Base-by-base conservation (phyloP, 1,139 yeast species). In the Yamadazyma kanchanaburiensis region DNA sequence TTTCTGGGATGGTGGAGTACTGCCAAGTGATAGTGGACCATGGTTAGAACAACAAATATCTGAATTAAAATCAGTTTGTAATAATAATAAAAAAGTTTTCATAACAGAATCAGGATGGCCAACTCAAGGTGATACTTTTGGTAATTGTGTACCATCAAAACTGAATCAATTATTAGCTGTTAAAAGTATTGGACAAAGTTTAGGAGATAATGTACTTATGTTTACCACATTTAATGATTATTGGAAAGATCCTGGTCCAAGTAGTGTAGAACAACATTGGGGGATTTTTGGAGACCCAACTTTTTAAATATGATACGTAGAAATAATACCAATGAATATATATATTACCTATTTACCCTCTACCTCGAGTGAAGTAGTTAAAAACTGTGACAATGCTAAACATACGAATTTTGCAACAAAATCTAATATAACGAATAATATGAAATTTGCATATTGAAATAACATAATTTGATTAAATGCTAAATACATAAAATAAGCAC, bases 91-190 rank as follows among this genome's bases (percentile, higher is more conserved):
- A 60, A 45, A 55, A 22, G 75, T 80, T 31, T 58, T 80, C 46
- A 76, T 82, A 47, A 75, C 84, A 30, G 94, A 83, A 63, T 72
- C 87, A 33, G 94, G 94, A 34, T 83, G 91, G 91, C 94, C 94
- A 50, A 74, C 82, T 27, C 55, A 71, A 48, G 91, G 91, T 57
- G 62, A 73, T 45, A 59, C 75, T 35, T 70, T 64, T 49, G 87
- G 87, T 55, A 66, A 58, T 39, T 83, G 87, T 50, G 79, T 81
- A 33, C 86, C 91, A 26, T 79, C 86, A n/a, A 48, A 63, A 36
- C 56, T 57, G 14, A 81, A 82, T 61, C 89, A 81, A 60, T 45
- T 62, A 23, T 55, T 74, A 33, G 88, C 89, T 26, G 56, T 83
- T 35, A 49, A 65, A 33, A 69, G 84, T 34, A 73, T 83, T 43